A percentile compares a stretch with the other conserved stretches of the same genome.
Conservation (phyloP, 345 rosid genomes). For the Passiflora organensis region DNA sequence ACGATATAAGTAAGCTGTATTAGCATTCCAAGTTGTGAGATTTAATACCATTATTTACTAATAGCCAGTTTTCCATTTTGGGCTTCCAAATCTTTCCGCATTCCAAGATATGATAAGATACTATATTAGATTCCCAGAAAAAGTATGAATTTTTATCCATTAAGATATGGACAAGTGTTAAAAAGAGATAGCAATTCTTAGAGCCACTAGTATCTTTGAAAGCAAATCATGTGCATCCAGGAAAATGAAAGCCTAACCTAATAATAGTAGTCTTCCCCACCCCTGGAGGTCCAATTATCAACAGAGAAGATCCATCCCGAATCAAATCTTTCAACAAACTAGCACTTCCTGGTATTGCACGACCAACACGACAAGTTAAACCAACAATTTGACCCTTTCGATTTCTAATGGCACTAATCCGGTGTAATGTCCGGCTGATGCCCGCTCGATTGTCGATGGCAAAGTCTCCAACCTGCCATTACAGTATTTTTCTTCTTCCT, state of each 20-base stretch:
- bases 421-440: conserved; percentile 79
- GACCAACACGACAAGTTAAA: conserved; percentile 90
- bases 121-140: no score
- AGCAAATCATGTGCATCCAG: not conserved
- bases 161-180: no score
- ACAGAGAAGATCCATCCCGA: conserved; percentile 67
- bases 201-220: conserved; percentile 1
- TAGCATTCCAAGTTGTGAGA: no score
- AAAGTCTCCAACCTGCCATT: conserved; percentile 74
- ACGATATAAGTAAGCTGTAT: no score
- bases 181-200: no score
- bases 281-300: conserved; percentile 95
- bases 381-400: conserved; percentile 71
- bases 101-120: no score
- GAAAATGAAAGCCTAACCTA: conserved; percentile 38
- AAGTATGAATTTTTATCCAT: no score
- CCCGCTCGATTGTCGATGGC: conserved; percentile 88
- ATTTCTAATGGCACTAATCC: conserved; percentile 83
- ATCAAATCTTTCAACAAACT: conserved; percentile 68
- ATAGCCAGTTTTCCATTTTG: no score
- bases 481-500: not conserved
- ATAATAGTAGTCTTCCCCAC: conserved; percentile 95
- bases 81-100: no score
- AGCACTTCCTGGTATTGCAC: conserved; percentile 77
- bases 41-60: no score